Conservation (phyloP, 2,329 filamentous ascomycete species). For the Pseudogymnoascus sp. region DNA sequence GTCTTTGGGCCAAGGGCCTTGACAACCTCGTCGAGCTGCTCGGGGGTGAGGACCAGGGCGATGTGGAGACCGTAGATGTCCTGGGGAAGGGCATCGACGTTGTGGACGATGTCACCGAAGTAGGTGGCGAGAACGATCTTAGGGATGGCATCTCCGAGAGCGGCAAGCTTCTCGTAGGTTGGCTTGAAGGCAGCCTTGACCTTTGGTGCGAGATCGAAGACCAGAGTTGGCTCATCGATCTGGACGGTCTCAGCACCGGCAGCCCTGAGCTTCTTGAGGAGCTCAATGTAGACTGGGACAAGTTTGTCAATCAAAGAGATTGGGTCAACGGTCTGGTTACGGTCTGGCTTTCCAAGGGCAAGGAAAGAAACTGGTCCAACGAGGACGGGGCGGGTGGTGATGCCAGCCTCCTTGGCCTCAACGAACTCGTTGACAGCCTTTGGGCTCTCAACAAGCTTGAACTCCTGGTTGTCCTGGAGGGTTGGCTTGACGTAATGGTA, state of each 20-base stretch:
- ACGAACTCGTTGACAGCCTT: constrained; percentile 94
- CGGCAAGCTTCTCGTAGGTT: constrained; percentile 81
- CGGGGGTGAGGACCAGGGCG: constrained; percentile 95
- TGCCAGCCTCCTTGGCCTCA: constrained; percentile 96
- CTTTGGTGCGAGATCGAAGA: constrained; percentile 86
- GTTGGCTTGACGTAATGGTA: constrained; percentile 99
- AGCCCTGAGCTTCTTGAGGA: constrained; percentile 87
- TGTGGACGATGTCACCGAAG: constrained; percentile 99
- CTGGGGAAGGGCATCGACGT: constrained; percentile 81
- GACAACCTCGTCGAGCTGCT: constrained; percentile 86
- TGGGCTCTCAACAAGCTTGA: constrained; percentile 79
- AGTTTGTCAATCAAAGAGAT: constrained; percentile 92
- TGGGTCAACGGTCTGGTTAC: constrained; percentile 84
- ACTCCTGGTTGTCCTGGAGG: constrained; percentile 91
- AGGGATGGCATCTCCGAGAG: constrained; percentile 72
- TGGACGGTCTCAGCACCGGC: constrained; percentile 95
- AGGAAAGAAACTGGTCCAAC: constrained; percentile 97
- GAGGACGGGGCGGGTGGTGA: constrained; percentile 86
- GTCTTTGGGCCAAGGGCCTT: constrained; percentile 81
- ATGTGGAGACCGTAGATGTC: constrained; percentile 82
- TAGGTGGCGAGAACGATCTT: constrained; percentile 91
- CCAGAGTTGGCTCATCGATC: constrained; percentile 95
- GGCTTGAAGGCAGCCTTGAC: constrained; percentile 97
- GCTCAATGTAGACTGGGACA: constrained; percentile 87
- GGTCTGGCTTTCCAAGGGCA: constrained; percentile 94